Conservation (phyloP, 768 basidiomycete genomes). For the Pleurotus pulmonarius region DNA sequence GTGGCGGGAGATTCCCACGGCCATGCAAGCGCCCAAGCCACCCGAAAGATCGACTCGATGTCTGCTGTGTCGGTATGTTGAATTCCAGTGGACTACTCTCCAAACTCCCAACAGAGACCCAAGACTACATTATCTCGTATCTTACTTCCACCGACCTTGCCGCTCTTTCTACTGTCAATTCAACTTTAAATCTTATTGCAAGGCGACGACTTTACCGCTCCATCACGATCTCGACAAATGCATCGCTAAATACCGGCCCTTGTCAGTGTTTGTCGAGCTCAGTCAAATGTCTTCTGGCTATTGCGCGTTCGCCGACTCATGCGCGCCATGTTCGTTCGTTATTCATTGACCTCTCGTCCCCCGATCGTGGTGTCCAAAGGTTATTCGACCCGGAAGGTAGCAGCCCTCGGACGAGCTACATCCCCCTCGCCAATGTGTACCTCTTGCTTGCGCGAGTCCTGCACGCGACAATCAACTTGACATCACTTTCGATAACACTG, state of each 20-base stretch:
- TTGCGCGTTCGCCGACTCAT: neutral
- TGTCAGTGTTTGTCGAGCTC: neutral
- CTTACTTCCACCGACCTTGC: neutral
- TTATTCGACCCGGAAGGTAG: neutral
- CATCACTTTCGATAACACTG: neutral
- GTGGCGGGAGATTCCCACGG: too few species aligned
- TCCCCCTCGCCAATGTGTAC: constrained; percentile 3
- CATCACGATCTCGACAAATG: neutral
- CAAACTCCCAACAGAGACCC: constrained; percentile 1
- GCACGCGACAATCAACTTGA: neutral
- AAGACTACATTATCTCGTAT: neutral
- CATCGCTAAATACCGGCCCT: neutral
- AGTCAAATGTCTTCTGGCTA: neutral
- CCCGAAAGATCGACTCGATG: too few species aligned
- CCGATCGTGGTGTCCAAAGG: neutral
- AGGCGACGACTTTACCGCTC: neutral
- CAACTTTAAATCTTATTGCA: neutral
- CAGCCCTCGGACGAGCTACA: too few species aligned
- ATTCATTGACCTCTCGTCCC: neutral
- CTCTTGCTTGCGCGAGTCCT: neutral
- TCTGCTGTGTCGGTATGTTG: too few species aligned
- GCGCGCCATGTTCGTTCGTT: constrained; percentile 3
- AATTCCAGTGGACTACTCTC: neutral
- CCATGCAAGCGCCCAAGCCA: too few species aligned
- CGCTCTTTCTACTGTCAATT: neutral